phyloP scores from a whole-genome alignment of 106 monocot species.

The Hemerocallis citrina region DNA sequence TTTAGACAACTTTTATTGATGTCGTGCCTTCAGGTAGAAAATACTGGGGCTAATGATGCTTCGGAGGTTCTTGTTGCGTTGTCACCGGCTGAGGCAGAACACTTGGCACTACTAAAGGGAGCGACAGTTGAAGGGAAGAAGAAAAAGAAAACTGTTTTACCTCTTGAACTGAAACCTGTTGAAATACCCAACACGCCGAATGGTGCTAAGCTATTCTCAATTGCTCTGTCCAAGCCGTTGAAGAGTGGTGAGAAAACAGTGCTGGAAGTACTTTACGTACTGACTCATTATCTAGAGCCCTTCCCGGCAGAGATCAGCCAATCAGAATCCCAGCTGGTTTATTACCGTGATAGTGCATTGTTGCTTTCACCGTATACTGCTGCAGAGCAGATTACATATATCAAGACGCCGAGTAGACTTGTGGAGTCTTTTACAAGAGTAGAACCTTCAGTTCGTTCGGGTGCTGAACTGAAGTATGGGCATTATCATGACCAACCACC shows the following conservation, averaged over 20 bases:
- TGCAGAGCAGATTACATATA: slow-evolving; percentile 48
- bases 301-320: slow-evolving; percentile 73
- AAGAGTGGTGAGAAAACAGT: slow-evolving; percentile 34
- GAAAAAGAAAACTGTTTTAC: slow-evolving; percentile 53
- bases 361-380: slow-evolving; percentile 69
- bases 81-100: slow-evolving; percentile 55
- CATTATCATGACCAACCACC: slow-evolving; percentile 43
- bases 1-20: not conserved
- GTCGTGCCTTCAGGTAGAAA: slow-evolving; percentile 47
- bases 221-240: slow-evolving; percentile 38
- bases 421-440: slow-evolving; percentile 66
- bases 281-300: slow-evolving; percentile 57
- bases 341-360: slow-evolving; percentile 67
- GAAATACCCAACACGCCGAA: slow-evolving; percentile 24
- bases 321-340: slow-evolving; percentile 66
- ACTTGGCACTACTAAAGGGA: slow-evolving; percentile 54
- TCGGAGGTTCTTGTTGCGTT: slow-evolving; percentile 65
- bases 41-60: slow-evolving; percentile 44
- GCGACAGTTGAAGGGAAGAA: slow-evolving; percentile 46
- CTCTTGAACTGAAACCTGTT: slow-evolving; percentile 37
- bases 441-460: slow-evolving; percentile 50
- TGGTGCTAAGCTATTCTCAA: slow-evolving; percentile 39
- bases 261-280: slow-evolving; percentile 45
- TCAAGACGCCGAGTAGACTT: slow-evolving; percentile 56
- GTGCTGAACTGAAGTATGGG: slow-evolving; percentile 70